Percentiles rank a stretch among this genome's conserved stretches.
These are phyloP conservation scores for Anthracocystis walkeri DNA, from an alignment of 1,284 basidiomycete genomes.

Conservation along the genomic window DNA sequence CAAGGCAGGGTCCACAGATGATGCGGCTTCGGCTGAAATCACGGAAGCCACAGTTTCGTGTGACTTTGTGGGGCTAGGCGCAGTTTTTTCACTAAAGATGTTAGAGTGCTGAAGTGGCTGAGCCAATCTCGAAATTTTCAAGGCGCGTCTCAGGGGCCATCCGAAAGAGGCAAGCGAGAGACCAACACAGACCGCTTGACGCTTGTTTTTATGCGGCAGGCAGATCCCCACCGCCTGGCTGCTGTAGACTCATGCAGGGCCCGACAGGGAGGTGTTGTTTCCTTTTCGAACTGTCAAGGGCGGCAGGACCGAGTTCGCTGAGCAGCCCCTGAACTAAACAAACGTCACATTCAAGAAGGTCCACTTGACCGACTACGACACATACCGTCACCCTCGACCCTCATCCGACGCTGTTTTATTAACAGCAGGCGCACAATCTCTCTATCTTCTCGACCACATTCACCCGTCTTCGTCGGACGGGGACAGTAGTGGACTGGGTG, in stretches of 20 bases:
- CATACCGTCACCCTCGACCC: background rate
- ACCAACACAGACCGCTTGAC: conserved; percentile 25
- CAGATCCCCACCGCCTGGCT: conserved; percentile 4
- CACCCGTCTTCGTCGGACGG: background rate
- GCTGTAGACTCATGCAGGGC: conserved; percentile 8
- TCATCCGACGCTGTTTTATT: too few relatives aligned
- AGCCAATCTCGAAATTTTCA: too few relatives aligned
- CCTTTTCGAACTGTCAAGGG: background rate
- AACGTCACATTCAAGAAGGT: background rate
- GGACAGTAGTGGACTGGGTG: background rate
- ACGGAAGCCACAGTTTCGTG: too few relatives aligned
- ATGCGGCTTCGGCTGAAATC: too few relatives aligned
- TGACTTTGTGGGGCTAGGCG: too few relatives aligned
- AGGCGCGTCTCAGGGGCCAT: conserved; percentile 14
- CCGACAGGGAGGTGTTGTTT: conserved; percentile 1
- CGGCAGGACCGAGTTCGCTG: conserved; percentile 4
- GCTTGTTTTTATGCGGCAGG: conserved; percentile 5
- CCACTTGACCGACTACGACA: background rate
- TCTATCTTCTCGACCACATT: background rate
- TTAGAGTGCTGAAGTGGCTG: too few relatives aligned
- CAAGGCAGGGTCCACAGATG: too few relatives aligned
- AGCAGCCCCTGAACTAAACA: conserved; percentile 18
- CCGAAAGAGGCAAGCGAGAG: conserved; percentile 7
- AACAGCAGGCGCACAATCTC: background rate
- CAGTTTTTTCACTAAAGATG: too few relatives aligned